These are phyloP conservation scores for Lippia alba DNA, from an alignment of 305 asterid genomes.

Conservation along the genomic window DNA sequence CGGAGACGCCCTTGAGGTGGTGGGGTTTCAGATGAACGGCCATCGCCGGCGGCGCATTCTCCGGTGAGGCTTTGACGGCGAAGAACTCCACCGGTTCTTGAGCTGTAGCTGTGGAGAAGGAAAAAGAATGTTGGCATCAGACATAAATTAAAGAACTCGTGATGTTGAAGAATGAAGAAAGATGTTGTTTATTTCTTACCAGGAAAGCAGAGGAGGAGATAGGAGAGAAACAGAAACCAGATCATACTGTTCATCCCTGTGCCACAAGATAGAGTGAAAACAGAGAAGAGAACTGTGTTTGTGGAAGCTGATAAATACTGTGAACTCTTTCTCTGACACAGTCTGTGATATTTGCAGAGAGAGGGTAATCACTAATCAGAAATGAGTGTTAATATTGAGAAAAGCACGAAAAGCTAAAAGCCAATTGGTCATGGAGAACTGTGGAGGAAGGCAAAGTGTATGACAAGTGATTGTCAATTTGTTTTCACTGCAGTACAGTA, in stretches of 20 bases:
- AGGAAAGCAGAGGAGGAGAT: constrained; percentile 35
- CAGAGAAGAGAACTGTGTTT: background rate
- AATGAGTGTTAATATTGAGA: background rate
- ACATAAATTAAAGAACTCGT: background rate
- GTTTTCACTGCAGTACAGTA: background rate
- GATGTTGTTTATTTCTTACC: constrained; percentile 26
- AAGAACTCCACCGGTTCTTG: constrained; percentile 50
- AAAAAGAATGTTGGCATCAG: background rate
- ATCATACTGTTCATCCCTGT: constrained; percentile 23
- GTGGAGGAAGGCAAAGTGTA: constrained; percentile 20
- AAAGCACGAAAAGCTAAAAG: constrained; percentile 21
- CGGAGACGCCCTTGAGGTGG: constrained; percentile 56
- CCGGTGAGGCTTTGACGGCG: constrained; percentile 32
- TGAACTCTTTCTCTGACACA: background rate
- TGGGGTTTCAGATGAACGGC: constrained; percentile 58
- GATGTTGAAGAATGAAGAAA: background rate
- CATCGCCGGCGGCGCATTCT: constrained; percentile 28
- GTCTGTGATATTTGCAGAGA: constrained; percentile 17
- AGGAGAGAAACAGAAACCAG: constrained; percentile 25
- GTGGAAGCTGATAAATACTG: constrained; percentile 11
- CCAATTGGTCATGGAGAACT: constrained; percentile 28
- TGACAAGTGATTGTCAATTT: background rate
- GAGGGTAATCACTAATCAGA: background rate
- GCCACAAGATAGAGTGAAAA: constrained; percentile 22
- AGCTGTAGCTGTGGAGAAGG: constrained; percentile 43